Base-by-base conservation (phyloP, 257 asterid genomes). In the Scutellaria barbata region DNA sequence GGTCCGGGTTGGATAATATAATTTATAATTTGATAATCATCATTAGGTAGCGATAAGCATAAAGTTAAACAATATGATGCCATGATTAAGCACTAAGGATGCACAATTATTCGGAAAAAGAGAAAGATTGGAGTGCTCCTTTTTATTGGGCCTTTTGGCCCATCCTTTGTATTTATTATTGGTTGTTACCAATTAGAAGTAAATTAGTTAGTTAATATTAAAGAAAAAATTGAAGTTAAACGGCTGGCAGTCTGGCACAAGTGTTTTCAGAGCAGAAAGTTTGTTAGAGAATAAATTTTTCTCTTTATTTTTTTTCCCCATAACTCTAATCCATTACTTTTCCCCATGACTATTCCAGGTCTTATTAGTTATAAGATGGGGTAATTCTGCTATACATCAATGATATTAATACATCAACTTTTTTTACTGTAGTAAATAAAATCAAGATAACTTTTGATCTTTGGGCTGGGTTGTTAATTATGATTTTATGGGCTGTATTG, bases 41-140 rank as follows among this genome's bases (percentile, higher is more conserved):
- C 48, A 64, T 30, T 55, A 20, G 63, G 70, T 63, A 12, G 54
- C 61, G 54, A 57, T 65, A 25, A 47, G 33, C 74, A 33, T 57
- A 75, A 74, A 74, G 73, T 37, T 48, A 52, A 17, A 55, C 12
- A 64, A 56, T 63, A 55, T 56, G 77, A 63, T 64, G 50, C 6
- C 10, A n/a, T 33, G 43, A 41, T 33, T 57, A 20, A 43, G 18
- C 41, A 47, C 22, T 20, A 13, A 33, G 53, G 51, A 56, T 13
- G 16, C 17, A 47, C 1, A 35, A 35, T 16, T 33, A 18, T 45
- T 54, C 62, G 5, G 64, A 63, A 11, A 35, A 17, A 8, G 10
- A 18, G 17, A 10, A 30, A 18, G 47, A 17, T 13, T 12, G 10
- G 1, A 30, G 5, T 37, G 51, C 39, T 47, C 51, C 54, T 20